A percentile compares a stretch with the other conserved stretches of the same genome.
These are phyloP conservation scores for Posidonia oceanica DNA, from an alignment of 116 monocot species.

Conservation along the genomic window DNA sequence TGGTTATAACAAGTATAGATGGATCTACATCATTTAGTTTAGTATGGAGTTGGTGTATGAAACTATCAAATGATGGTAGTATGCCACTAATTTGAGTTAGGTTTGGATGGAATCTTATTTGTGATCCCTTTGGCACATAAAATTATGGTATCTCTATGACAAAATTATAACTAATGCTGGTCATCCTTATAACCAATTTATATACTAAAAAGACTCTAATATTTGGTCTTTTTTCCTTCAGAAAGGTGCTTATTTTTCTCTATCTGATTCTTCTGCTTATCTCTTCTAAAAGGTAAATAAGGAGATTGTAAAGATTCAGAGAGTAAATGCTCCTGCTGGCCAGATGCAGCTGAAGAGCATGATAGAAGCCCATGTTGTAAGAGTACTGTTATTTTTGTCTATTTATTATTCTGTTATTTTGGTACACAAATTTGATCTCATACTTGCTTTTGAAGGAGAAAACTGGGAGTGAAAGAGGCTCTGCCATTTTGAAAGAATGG, in stretches of 20 bases:
- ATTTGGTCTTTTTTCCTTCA: neutral
- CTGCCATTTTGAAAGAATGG: slow-evolving; percentile 75
- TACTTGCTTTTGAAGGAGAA: slow-evolving; percentile 50
- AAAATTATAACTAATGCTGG: too few relatives aligned
- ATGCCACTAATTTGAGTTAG: neutral
- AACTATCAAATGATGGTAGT: neutral
- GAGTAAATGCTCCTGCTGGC: slow-evolving; percentile 94
- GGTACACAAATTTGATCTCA: neutral
- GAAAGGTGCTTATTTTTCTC: neutral
- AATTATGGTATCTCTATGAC: too few relatives aligned
- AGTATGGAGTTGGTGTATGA: neutral
- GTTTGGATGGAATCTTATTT: too few relatives aligned
- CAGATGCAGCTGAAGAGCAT: slow-evolving; percentile 98
- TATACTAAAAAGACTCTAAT: too few relatives aligned
- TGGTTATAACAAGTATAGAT: neutral
- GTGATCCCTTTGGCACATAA: too few relatives aligned
- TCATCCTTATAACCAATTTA: too few relatives aligned
- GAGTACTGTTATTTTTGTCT: slow-evolving; percentile 9
- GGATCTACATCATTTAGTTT: neutral
- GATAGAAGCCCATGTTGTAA: slow-evolving; percentile 99
- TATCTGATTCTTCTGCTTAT: neutral
- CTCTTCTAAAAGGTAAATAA: slow-evolving; percentile 60
- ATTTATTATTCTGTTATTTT: neutral
- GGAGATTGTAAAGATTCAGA: slow-evolving; percentile 99
- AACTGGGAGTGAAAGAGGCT: slow-evolving; percentile 87